Base-by-base conservation (phyloP, 768 basidiomycete species). In the Rubroboletus satanas region DNA sequence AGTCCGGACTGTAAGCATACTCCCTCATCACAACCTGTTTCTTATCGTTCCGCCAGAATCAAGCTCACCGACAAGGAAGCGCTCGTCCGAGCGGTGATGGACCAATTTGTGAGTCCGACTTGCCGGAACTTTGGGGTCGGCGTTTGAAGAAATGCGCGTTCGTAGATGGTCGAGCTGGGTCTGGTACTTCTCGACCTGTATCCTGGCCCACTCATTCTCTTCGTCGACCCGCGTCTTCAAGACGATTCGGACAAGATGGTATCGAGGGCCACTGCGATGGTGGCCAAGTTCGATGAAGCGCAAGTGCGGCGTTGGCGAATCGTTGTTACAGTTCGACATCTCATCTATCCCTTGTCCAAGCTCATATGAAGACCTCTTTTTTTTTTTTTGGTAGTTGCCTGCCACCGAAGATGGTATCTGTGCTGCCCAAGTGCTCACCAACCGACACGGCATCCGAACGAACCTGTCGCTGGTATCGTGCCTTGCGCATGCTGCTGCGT, bases 401-500 rank as follows among this genome's bases (percentile, higher is more conserved):
- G 83, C 83, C 6, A 85, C 83, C 0, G 74, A 78, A 35, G 71
- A 71, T 29, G 85, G 84, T 15, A 73, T 85, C 12, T 49, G 54
- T 26, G 83, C 84, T 7, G 76, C 82, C 0, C 66, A 62, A 26
- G 59, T 63, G 47, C 74, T 85, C 11, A 66, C 71, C 35, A 57
- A 66, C 21, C 61, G 62, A 43, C 60, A 77, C 45, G 62, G 64
- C n/a, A 77, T 84, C 31, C 69, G 75, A 21, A 78, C 78, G 21
- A 81, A 84, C 64, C 66, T 87, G 37, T 73, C 73, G 37, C 61
- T 79, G 44, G 83, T 84, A n/a, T 74, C 80, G 5, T 73, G 72
- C 33, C 69, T 84, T n/a, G 60, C 73, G 32, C 85, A 87, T 55
- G 82, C 80, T 6, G 73, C 73, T n/a, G 74, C 75, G 4, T 86